Conservation (phyloP, 495 filamentous ascomycete species). For the Hyaloscypha bicolor region DNA sequence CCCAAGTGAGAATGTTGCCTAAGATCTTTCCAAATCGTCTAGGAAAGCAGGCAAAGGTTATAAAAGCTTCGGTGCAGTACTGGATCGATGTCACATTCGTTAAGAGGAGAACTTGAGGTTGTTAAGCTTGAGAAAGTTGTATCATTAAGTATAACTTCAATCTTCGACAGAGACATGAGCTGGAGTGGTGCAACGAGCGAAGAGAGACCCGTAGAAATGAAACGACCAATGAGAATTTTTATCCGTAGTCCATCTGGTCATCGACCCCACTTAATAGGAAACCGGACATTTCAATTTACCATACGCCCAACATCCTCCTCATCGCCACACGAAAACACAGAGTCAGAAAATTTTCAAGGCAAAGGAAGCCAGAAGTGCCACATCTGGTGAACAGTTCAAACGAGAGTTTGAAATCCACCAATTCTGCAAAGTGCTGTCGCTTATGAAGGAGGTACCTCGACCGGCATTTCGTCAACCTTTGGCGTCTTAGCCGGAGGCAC, state of each 20-base stretch:
- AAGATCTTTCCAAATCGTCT: too few relatives aligned
- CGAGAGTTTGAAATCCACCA: neutral
- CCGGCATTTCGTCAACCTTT: neutral
- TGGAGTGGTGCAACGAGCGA: neutral
- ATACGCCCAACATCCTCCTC: neutral
- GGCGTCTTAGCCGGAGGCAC: neutral
- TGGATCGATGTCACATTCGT: slow-evolving; percentile 44
- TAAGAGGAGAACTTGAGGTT: slow-evolving; percentile 49
- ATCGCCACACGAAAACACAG: slow-evolving; percentile 1
- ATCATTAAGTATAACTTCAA: slow-evolving; percentile 4
- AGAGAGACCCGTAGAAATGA: slow-evolving; percentile 1
- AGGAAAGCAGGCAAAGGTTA: too few relatives aligned
- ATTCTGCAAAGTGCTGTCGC: neutral
- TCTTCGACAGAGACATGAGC: slow-evolving; percentile 2
- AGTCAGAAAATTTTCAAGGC: slow-evolving; percentile 1
- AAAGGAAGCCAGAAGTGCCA: neutral
- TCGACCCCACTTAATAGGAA: slow-evolving; percentile 1
- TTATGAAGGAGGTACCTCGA: neutral
- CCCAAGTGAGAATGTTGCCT: too few relatives aligned
- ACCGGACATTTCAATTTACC: slow-evolving; percentile 1
- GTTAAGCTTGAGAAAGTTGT: slow-evolving; percentile 2
- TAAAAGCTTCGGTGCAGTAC: too few relatives aligned
- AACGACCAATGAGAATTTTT: slow-evolving; percentile 1
- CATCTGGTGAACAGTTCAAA: slow-evolving; percentile 1
- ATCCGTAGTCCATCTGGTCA: neutral